phyloP scores from a whole-genome alignment of 805 yeast species.

The Zygosaccharomyces gambellarensis region DNA sequence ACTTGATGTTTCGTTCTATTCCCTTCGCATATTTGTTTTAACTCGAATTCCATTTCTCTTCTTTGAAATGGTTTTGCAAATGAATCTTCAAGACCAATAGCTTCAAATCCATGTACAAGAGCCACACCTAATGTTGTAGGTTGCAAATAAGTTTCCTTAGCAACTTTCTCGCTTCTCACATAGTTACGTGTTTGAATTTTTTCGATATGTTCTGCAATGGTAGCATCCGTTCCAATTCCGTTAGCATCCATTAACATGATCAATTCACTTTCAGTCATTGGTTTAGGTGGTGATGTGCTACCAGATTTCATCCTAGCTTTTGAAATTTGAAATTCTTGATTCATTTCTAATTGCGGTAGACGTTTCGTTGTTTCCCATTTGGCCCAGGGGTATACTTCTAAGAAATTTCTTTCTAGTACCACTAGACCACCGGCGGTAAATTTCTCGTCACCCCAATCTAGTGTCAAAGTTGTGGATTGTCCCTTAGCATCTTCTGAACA shows the following conservation, averaged over 20 bases:
- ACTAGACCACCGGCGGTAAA: constrained; percentile 71
- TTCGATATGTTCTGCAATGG: constrained; percentile 95
- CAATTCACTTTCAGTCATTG: constrained; percentile 86
- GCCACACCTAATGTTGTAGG: constrained; percentile 87
- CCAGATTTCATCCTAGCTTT: constrained; percentile 65
- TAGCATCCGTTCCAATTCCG: constrained; percentile 98
- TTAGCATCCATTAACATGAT: constrained; percentile 93
- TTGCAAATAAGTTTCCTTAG: constrained; percentile 44
- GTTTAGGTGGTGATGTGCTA: constrained; percentile 72
- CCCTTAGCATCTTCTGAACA: constrained; percentile 92
- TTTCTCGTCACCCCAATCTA: constrained; percentile 74
- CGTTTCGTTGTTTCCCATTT: constrained; percentile 67
- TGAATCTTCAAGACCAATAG: constrained; percentile 66
- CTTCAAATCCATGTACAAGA: constrained; percentile 81
- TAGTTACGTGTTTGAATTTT: constrained; percentile 68
- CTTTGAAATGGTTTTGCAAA: constrained; percentile 87
- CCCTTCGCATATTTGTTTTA: constrained; percentile 69
- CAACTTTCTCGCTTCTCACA: constrained; percentile 43
- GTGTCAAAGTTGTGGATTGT: constrained; percentile 50
- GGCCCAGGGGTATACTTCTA: constrained; percentile 74
- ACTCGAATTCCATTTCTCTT: constrained; percentile 62
- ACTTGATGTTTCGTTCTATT: constrained; percentile 48
- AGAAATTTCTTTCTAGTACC: constrained; percentile 68
- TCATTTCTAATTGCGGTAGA: constrained; percentile 58
- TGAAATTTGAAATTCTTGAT: constrained; percentile 53